A percentile compares a stretch with the other conserved stretches of the same genome.
phyloP scores from a whole-genome alignment of 1,284 basidiomycete species.

The Ganoderma boninense region DNA sequence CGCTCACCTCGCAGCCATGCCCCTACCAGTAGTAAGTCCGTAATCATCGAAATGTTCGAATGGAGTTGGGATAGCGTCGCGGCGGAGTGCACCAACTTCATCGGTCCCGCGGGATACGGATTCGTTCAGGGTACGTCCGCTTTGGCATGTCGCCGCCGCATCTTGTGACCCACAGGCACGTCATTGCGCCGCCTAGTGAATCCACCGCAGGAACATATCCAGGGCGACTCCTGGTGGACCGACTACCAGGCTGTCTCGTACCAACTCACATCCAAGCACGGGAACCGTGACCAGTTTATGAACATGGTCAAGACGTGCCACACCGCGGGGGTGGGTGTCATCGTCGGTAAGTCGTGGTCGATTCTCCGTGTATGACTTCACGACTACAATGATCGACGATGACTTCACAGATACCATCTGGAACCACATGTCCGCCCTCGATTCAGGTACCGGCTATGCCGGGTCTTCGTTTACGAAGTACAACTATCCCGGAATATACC shows the following conservation, averaged over 20 bases:
- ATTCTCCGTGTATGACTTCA: background rate
- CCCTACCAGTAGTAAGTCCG: conserved; percentile 30
- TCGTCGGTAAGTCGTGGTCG: conserved; percentile 52
- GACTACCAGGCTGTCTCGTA: conserved; percentile 77
- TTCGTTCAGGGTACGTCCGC: conserved; percentile 63
- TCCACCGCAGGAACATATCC: conserved; percentile 57
- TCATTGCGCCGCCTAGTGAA: conserved; percentile 47
- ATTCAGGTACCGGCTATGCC: conserved; percentile 55
- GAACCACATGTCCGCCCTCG: conserved; percentile 69
- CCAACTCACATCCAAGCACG: conserved; percentile 65
- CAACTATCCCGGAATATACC: conserved; percentile 64
- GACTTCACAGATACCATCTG: conserved; percentile 59
- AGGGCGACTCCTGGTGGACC: conserved; percentile 70
- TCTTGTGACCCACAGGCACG: background rate
- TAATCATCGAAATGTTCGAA: conserved; percentile 47
- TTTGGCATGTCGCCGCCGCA: no score
- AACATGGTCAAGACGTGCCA: conserved; percentile 70
- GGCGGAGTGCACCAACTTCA: conserved; percentile 68
- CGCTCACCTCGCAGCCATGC: conserved; percentile 18
- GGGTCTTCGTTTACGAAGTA: conserved; percentile 64
- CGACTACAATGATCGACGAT: background rate
- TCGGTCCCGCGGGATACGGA: conserved; percentile 72
- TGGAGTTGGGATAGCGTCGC: conserved; percentile 61
- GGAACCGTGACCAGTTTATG: conserved; percentile 57
- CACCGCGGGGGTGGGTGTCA: conserved; percentile 65